These are phyloP conservation scores for Penstemon davidsonii DNA, from an alignment of 257 asterid genomes.

Conservation along the genomic window DNA sequence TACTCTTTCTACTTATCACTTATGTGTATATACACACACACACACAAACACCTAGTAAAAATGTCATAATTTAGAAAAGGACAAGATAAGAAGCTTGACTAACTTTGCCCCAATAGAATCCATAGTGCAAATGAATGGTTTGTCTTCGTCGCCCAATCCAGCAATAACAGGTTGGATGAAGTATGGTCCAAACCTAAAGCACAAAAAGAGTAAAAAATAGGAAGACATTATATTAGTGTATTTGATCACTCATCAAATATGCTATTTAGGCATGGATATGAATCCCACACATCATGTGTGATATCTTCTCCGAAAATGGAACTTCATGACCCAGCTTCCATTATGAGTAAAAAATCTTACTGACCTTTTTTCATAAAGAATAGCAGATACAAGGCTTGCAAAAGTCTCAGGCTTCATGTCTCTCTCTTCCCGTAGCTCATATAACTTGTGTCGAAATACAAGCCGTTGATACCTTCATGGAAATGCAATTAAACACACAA, in stretches of 20 bases:
- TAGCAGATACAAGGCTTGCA: slow-evolving; percentile 92
- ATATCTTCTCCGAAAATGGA: background rate
- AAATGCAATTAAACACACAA: slow-evolving; percentile 22
- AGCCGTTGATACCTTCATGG: slow-evolving; percentile 73
- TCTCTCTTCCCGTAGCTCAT: slow-evolving; percentile 93
- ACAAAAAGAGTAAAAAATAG: background rate
- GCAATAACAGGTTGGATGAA: slow-evolving; percentile 98
- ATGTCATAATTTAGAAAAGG: slow-evolving; percentile 18
- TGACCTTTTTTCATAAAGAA: slow-evolving; percentile 87
- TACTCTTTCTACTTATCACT: background rate
- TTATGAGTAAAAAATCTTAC: slow-evolving; percentile 17
- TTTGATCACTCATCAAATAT: background rate
- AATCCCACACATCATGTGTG: background rate
- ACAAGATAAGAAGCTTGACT: slow-evolving; percentile 27
- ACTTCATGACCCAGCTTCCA: background rate
- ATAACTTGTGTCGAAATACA: slow-evolving; percentile 86
- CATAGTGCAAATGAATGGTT: slow-evolving; percentile 98
- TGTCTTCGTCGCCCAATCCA: slow-evolving; percentile 87
- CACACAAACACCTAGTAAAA: background rate
- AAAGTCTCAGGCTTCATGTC: slow-evolving; percentile 97
- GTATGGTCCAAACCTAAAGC: slow-evolving; percentile 88
- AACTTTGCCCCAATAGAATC: slow-evolving; percentile 97
- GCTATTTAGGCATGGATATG: background rate
- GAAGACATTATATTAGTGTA: background rate
- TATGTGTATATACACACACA: background rate